Evolutionary conservation across 139 green algal genomes (phyloP), one percentile per base, ranked within the genome.

Genomic region (Deuterostichococcus epilithicus): DNA sequence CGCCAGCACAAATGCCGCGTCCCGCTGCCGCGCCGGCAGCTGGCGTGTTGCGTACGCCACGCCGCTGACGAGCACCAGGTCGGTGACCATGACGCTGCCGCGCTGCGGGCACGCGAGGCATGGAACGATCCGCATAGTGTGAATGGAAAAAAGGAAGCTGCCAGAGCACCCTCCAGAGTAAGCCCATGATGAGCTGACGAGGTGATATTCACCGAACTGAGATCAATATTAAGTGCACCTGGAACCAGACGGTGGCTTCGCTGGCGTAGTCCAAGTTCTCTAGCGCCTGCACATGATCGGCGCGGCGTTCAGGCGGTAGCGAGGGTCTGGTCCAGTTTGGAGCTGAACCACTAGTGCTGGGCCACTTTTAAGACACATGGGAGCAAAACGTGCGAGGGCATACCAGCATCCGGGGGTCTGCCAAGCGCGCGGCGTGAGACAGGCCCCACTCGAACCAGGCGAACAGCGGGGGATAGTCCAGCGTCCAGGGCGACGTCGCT

Each of bases 381-480:
- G 10, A 33, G 34, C 35, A 15, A 74, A 25, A 42, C 8, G 30
- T 63, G 52, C 18, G 20, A 30, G 3, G 42, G 76, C 72, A 36
- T 73, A 78, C 76, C 45, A 98, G 81, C 92, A 98, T 98, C 2
- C 78, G 76, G 0, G 91, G 86, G 77, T 99, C 95, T 0, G 94
- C 65, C 0, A 75, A 66, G 1, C 30, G 5, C 0, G 94, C 95
- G 3, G 80, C 33, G 22, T 94, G 81, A 0, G 90, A 79, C 28
- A 98, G 82, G 0, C 72, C 58, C 72, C 84, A 90, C 75, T 99
- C 94, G 70, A 98, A 95, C 90, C 92, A 98, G 2, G 95, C 95
- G 75, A 99, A 99, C 3, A 99, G 77, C 0, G 95, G 95, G 6
- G 95, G 95, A 77, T 99, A 99, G 82, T 99, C 95, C 60, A 99